phyloP scores from a whole-genome alignment of 345 rosid genomes.

The Populus ilicifolia region DNA sequence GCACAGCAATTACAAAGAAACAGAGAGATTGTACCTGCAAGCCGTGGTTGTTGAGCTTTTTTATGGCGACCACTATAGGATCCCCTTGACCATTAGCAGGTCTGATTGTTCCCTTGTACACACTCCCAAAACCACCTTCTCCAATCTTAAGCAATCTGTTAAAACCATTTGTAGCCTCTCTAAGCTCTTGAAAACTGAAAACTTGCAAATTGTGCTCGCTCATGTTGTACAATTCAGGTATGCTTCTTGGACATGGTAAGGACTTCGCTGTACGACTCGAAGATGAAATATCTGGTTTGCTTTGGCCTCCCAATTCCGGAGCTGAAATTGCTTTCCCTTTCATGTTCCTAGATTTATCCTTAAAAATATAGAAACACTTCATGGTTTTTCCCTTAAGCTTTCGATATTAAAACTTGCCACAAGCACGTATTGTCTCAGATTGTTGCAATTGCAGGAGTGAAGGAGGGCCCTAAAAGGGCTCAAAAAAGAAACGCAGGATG shows the following conservation, averaged over 20 bases:
- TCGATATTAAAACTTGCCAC: neutral
- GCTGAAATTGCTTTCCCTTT: conserved; percentile 40
- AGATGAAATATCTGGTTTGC: conserved; percentile 9
- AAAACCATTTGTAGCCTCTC: conserved; percentile 67
- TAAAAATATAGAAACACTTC: conserved; percentile 46
- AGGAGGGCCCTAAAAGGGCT: neutral
- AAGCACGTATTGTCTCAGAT: neutral
- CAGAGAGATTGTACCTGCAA: conserved; percentile 51
- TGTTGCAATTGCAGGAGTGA: neutral
- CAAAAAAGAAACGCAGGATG: neutral
- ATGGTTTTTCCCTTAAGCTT: conserved; percentile 11
- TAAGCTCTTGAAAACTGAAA: conserved; percentile 62
- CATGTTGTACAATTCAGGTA: conserved; percentile 58
- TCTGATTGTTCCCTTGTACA: conserved; percentile 64
- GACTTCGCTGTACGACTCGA: conserved; percentile 37
- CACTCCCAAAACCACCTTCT: conserved; percentile 96
- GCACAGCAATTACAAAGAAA: neutral
- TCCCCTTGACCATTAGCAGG: conserved; percentile 34
- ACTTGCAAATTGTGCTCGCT: conserved; percentile 56
- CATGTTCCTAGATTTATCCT: conserved; percentile 41
- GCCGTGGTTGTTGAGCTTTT: conserved; percentile 74
- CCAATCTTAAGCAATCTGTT: conserved; percentile 66
- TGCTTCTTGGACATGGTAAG: conserved; percentile 55
- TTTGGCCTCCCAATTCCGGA: conserved; percentile 41
- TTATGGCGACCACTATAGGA: conserved; percentile 62